Evolutionary conservation across 208 protist genomes (phyloP).

Genomic region (Leishmania aethiopica): DNA sequence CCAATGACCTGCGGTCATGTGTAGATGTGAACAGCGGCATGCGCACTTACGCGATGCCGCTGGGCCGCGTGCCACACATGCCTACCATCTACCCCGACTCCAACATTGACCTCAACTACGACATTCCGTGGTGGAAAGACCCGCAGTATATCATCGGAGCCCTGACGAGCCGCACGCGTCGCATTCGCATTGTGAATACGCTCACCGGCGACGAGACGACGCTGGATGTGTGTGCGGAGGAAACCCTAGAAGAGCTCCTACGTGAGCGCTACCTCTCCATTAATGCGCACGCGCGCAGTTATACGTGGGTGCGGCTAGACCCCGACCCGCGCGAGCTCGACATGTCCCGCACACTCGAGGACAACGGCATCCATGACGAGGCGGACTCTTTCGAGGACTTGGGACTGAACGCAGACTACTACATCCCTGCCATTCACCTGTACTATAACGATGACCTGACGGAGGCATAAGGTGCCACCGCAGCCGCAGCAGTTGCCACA

Average conservation of each 20-base stretch:
- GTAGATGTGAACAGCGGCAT: conserved; percentile 87
- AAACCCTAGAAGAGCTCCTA: conserved; percentile 92
- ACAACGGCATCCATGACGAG: conserved; percentile 92
- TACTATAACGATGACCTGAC: conserved; percentile 96
- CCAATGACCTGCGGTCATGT: conserved; percentile 80
- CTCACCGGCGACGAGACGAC: conserved; percentile 86
- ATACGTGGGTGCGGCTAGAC: conserved; percentile 92
- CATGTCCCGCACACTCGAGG: conserved; percentile 89
- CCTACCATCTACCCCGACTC: conserved; percentile 84
- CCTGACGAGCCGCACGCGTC: conserved; percentile 87
- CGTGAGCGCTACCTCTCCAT: conserved; percentile 82
- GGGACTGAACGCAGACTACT: conserved; percentile 91
- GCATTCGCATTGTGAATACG: conserved; percentile 92
- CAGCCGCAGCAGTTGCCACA: neutral
- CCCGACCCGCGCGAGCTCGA: conserved; percentile 79
- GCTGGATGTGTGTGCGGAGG: conserved; percentile 93
- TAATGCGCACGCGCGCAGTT: conserved; percentile 93
- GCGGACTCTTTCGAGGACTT: conserved; percentile 88
- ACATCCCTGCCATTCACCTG: conserved; percentile 92
- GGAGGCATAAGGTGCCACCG: conserved; percentile 44
- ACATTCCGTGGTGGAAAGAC: conserved; percentile 93
- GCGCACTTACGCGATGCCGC: conserved; percentile 84
- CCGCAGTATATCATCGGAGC: conserved; percentile 81
- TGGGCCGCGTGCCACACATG: conserved; percentile 89
- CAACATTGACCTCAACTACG: conserved; percentile 83